Evolutionary conservation across 139 green algal species (phyloP).

Genomic region (Micractinium sp.): DNA sequence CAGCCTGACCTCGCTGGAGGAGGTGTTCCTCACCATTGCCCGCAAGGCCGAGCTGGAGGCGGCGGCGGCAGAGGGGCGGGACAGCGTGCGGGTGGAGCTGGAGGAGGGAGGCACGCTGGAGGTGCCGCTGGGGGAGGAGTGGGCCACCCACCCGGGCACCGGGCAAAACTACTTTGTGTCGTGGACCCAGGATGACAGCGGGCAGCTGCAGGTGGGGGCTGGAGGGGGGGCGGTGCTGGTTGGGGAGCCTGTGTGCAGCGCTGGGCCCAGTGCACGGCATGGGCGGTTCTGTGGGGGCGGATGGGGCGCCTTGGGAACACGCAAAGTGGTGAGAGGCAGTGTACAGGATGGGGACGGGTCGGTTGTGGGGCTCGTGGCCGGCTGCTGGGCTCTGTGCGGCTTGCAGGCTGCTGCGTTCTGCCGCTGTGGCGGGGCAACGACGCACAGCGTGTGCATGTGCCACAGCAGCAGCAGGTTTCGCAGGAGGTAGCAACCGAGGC

Average conservation of each 20-base stretch:
- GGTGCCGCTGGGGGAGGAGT: conserved; percentile 55
- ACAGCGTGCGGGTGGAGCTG: conserved; percentile 41
- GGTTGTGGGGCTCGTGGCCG: too few species aligned
- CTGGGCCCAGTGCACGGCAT: too few species aligned
- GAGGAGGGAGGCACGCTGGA: conserved; percentile 50
- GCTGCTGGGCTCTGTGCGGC: too few species aligned
- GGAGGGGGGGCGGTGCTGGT: not conserved
- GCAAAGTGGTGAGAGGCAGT: too few species aligned
- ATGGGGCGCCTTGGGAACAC: too few species aligned
- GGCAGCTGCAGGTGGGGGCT: conserved; percentile 61
- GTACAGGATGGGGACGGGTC: too few species aligned
- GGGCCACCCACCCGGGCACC: conserved; percentile 42
- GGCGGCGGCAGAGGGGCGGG: conserved; percentile 48
- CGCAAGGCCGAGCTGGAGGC: conserved; percentile 71
- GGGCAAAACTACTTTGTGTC: conserved; percentile 52
- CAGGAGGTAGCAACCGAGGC: not conserved
- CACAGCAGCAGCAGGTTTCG: not conserved
- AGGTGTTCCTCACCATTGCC: conserved; percentile 88
- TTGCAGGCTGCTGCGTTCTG: not conserved
- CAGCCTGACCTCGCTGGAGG: conserved; percentile 67
- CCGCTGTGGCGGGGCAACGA: not conserved
- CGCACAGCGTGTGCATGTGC: not conserved
- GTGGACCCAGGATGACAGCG: conserved; percentile 76
- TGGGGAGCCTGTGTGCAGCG: not conserved
- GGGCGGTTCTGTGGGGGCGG: too few species aligned